Evolutionary conservation across 2,329 filamentous ascomycete species (phyloP).

Genomic region (Pseudogymnoascus sp.): DNA sequence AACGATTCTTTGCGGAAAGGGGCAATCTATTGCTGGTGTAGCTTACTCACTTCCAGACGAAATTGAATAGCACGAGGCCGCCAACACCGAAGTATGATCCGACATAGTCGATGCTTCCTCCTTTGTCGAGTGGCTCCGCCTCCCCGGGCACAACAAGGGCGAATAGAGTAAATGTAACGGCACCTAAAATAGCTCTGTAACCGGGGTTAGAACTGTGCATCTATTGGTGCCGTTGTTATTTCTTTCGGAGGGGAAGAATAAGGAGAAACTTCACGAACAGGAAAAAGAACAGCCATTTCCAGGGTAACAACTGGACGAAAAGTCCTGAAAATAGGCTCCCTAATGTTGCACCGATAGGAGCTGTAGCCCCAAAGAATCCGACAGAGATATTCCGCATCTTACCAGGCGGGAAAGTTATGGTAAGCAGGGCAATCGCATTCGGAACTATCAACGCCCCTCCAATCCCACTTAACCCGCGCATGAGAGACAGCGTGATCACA

Average conservation of each 20-base stretch:
- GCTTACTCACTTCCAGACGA: background rate
- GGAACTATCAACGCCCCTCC: constrained; percentile 46
- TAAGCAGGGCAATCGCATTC: constrained; percentile 44
- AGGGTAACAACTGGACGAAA: constrained; percentile 31
- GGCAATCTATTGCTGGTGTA: background rate
- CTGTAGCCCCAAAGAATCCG: constrained; percentile 40
- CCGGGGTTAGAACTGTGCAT: background rate
- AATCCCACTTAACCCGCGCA: constrained; percentile 42
- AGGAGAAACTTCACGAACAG: background rate
- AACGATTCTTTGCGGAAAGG: constrained; percentile 9
- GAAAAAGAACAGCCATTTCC: constrained; percentile 31
- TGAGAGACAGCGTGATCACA: constrained; percentile 36
- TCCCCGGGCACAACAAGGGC: constrained; percentile 12
- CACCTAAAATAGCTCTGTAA: constrained; percentile 10
- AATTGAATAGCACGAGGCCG: background rate
- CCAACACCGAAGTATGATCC: background rate
- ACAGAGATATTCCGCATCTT: constrained; percentile 38
- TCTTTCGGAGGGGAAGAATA: background rate
- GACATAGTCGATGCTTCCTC: background rate
- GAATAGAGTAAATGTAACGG: constrained; percentile 2
- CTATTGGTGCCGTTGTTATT: background rate
- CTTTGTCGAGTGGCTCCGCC: background rate
- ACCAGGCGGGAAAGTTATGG: constrained; percentile 41
- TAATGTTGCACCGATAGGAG: constrained; percentile 39
- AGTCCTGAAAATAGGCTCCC: constrained; percentile 36